These are phyloP conservation scores for Mycogone perniciosa DNA, from an alignment of 2,329 filamentous ascomycete genomes.

Conservation along the genomic window DNA sequence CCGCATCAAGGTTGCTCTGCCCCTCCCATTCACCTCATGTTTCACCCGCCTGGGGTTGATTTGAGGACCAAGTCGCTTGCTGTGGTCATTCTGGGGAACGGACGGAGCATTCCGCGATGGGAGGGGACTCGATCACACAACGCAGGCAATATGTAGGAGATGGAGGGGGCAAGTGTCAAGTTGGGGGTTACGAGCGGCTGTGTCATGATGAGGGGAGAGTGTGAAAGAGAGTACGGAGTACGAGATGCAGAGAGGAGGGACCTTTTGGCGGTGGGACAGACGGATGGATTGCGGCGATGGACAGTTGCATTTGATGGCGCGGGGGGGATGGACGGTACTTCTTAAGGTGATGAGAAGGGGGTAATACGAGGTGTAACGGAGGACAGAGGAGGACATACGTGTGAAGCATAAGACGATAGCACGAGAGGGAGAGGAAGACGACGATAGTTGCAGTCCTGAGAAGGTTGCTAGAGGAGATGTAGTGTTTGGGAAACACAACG, in stretches of 20 bases:
- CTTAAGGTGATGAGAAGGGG: background rate
- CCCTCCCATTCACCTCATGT: constrained; percentile 1
- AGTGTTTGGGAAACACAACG: background rate
- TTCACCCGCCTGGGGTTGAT: constrained; percentile 9
- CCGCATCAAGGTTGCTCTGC: constrained; percentile 1
- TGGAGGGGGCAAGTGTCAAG: constrained; percentile 2
- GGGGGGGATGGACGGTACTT: background rate
- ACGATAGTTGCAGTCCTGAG: no score
- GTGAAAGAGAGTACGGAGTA: background rate
- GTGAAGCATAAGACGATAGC: background rate
- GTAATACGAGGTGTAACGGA: constrained; percentile 5
- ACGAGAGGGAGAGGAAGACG: constrained; percentile 1
- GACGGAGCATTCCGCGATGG: background rate
- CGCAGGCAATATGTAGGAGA: background rate
- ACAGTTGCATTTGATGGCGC: constrained; percentile 9
- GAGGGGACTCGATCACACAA: background rate
- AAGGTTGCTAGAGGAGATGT: background rate
- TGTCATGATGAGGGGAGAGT: constrained; percentile 1
- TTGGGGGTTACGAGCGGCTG: constrained; percentile 6
- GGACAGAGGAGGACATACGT: background rate
- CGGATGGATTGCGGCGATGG: background rate
- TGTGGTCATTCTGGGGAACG: background rate
- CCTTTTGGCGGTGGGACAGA: background rate
- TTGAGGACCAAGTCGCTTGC: constrained; percentile 13
- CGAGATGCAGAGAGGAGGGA: background rate